Base-by-base conservation (phyloP, 495 filamentous ascomycete genomes). In the Thermothielavioides terrestris region DNA sequence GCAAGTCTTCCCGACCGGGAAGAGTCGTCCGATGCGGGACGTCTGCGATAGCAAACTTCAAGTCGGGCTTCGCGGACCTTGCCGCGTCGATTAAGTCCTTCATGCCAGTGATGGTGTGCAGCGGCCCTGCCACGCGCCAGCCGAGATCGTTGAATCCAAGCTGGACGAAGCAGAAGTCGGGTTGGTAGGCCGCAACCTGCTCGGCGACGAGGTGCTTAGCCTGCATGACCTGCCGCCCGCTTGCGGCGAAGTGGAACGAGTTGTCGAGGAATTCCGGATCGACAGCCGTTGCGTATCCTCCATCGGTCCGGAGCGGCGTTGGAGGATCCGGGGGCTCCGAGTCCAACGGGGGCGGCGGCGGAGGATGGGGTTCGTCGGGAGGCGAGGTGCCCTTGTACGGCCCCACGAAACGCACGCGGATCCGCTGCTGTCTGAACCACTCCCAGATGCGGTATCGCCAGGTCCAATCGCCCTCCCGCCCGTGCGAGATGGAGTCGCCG, bases 171-270 rank as follows among this genome's bases (percentile, higher is more conserved):
- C 60, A 55, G 17, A 57, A 61, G 50, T 76, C 63, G 3, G 63
- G 52, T 36, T 64, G 62, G 49, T 72, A 68, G 32, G 50, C 56
- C 22, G 66, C 65, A 7, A 74, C 66, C 44, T 71, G 51, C 49
- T 70, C 60, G 44, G 66, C 65, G 46, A 77, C 66, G 34, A 69
- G 58, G 30, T 52, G 52, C 53, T 70, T 72, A 8, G 66, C 61
- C 21, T 66, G 56, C 18, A 27, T 10, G 8, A 51, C 51, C 52
- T 62, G 60, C 8, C 52, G 53, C 5, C 67, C 67, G 39, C 55
- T 47, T 7, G 26, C 52, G 10, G 61, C 49, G 31, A 54, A 60
- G 44, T 66, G 63, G 43, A 37, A 14, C 6, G 31, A 54, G 40
- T 53, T 46, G 28, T 17, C 34, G 18, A 61, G 49, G 42, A 69